Base-by-base conservation (phyloP, 176 grass and related monocot species). In the Oryza officinalis region DNA sequence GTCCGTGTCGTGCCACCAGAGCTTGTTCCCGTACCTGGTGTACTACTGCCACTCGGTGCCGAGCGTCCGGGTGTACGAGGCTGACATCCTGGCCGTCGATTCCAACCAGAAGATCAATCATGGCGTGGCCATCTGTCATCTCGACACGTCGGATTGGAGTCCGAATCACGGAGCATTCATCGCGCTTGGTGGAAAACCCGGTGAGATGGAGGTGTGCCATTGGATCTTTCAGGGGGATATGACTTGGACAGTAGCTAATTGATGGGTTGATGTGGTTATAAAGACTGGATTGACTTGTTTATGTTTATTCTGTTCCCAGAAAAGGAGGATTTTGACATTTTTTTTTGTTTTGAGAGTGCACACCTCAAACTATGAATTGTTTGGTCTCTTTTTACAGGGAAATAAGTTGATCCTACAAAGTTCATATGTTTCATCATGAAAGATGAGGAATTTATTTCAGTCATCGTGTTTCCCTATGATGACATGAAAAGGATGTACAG, bases 141-240 rank as follows among this genome's bases (percentile, higher is more conserved):
- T 93, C 22, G 82, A 93, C 33, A 93, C 91, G 78, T 90, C 88
- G 0, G 91, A 79, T 13, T 93, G 91, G 88, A 90, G 88, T 60
- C 54, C 91, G 13, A 74, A 23, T 1, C 91, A 93, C 8, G 88
- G 88, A 1, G 88, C 91, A 13, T 94, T 94, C 67, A n/a, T 86
- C 2, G 88, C 79, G 12, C 88, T 88, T 0, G 82, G 86, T 8
- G 85, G 88, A 1, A 83, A 88, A 71, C 91, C 91, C 1, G 88
- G 91, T 10, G 82, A 90, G 74, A 83, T 90, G 0, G 91, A 93
- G 74, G 91, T 93, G 10, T 93, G 91, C 82, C 91, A 93, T 66
- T 93, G 91, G 91, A 93, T 93, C 78, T 93, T 93, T 69, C 37
- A 93, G 75, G 91, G 91, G n/a, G 88, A 93, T 80, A 90, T 93